Evolutionary conservation across 176 grass and related monocot genomes (phyloP).

Genomic region (Aegilops longissima): DNA sequence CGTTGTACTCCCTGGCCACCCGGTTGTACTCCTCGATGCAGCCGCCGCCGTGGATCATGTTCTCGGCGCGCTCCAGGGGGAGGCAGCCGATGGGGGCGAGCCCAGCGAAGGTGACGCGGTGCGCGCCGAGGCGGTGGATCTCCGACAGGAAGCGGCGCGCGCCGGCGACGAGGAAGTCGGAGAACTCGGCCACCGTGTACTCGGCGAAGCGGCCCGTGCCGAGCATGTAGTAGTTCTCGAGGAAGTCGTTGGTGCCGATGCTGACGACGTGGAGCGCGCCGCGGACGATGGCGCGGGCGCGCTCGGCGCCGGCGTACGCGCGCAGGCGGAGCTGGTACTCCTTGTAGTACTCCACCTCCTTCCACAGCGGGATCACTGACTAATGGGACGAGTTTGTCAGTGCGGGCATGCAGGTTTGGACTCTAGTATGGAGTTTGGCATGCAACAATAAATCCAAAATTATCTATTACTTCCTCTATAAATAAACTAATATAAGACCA

Average conservation of each 20-base stretch:
- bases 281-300: constrained; percentile 31
- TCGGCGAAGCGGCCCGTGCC: constrained; percentile 36
- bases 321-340: constrained; percentile 57
- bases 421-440: too few relatives aligned
- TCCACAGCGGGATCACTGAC: constrained; percentile 67
- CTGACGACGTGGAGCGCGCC: constrained; percentile 66
- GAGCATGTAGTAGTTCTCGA: constrained; percentile 58
- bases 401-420: not conserved
- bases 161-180: constrained; percentile 48
- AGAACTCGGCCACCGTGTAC: constrained; percentile 42
- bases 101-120: constrained; percentile 43
- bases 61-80: constrained; percentile 61
- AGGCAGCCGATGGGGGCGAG: constrained; percentile 62
- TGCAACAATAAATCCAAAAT: not conserved
- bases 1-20: constrained; percentile 59
- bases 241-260: constrained; percentile 82
- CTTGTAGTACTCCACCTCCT: constrained; percentile 67
- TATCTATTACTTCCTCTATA: not conserved
- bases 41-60: constrained; percentile 33
- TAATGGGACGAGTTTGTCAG: constrained; percentile 17
- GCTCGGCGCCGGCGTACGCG: constrained; percentile 20
- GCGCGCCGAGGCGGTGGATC: constrained; percentile 59
- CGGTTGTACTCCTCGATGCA: constrained; percentile 61
- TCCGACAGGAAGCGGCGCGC: constrained; percentile 26
- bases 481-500: too few relatives aligned